Conservation (phyloP, 2,329 filamentous ascomycete genomes). For the Talaromyces sp. region DNA sequence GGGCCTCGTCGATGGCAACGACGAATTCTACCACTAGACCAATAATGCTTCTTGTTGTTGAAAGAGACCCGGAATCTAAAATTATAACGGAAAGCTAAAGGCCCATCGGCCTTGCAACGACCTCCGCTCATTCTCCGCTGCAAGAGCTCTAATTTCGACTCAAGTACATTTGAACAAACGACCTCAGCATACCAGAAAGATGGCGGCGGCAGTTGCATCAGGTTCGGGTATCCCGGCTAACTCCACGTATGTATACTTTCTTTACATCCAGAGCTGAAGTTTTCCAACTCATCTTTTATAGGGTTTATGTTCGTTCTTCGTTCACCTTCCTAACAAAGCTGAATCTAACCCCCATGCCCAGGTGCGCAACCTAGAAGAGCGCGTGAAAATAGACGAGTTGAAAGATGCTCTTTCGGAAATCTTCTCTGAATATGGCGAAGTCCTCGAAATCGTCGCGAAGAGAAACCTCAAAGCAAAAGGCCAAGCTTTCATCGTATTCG, state of each 20-base stretch:
- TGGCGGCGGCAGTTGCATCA: constrained; percentile 32
- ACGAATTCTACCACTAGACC: constrained; percentile 44
- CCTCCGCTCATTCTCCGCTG: neutral
- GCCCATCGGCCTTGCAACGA: neutral
- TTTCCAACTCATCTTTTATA: constrained; percentile 15
- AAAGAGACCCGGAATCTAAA: neutral
- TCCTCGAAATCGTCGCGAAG: constrained; percentile 83
- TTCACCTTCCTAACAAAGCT: constrained; percentile 13
- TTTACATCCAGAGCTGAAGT: neutral
- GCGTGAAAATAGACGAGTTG: constrained; percentile 74
- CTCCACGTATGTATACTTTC: constrained; percentile 30
- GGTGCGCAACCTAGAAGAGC: constrained; percentile 84
- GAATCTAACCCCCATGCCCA: constrained; percentile 20
- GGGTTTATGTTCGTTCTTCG: constrained; percentile 36
- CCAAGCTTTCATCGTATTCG: constrained; percentile 92
- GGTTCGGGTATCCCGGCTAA: constrained; percentile 31
- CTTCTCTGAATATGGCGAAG: constrained; percentile 82
- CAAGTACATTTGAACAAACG: neutral
- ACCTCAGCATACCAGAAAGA: constrained; percentile 11
- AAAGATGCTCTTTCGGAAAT: constrained; percentile 69
- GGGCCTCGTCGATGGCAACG: constrained; percentile 44
- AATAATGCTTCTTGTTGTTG: constrained; percentile 30
- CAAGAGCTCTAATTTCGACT: neutral
- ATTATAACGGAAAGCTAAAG: neutral
- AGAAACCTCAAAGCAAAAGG: constrained; percentile 88